phyloP scores from a whole-genome alignment of 768 basidiomycete genomes.

The Lactifluus echinatus region DNA sequence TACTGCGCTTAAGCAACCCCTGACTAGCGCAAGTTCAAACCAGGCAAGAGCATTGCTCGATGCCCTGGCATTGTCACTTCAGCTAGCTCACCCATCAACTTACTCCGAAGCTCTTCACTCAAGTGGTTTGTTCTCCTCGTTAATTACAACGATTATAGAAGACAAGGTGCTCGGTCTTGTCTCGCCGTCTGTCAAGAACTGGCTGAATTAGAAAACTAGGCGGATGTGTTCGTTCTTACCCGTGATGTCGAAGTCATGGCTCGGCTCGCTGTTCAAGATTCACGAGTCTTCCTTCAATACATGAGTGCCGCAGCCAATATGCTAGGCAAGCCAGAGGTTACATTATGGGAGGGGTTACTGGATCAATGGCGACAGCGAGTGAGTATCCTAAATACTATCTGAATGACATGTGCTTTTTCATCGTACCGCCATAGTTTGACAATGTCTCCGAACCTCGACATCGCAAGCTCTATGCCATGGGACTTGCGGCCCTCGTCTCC shows the following conservation, averaged over 20 bases:
- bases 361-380: constrained; percentile 83
- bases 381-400: constrained; percentile 20
- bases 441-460: constrained; percentile 81
- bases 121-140: constrained; percentile 60
- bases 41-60: constrained; percentile 61
- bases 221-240: constrained; percentile 40
- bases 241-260: constrained; percentile 70
- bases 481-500: constrained; percentile 65
- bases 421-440: constrained; percentile 58
- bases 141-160: constrained; percentile 52
- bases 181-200: constrained; percentile 6
- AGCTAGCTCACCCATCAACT: constrained; percentile 47
- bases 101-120: constrained; percentile 72
- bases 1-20: constrained; percentile 42
- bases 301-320: constrained; percentile 52
- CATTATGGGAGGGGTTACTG: constrained; percentile 57
- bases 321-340: constrained; percentile 39
- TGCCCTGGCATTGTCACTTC: constrained; percentile 50
- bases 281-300: constrained; percentile 59
- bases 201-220: constrained; percentile 25
- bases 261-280: constrained; percentile 60
- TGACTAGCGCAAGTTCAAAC: constrained; percentile 40
- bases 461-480: constrained; percentile 80
- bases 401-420: not conserved
- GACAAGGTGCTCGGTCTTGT: constrained; percentile 45